Base-by-base conservation (phyloP, 1,139 yeast genomes). In the Blastobotrys serpentis region DNA sequence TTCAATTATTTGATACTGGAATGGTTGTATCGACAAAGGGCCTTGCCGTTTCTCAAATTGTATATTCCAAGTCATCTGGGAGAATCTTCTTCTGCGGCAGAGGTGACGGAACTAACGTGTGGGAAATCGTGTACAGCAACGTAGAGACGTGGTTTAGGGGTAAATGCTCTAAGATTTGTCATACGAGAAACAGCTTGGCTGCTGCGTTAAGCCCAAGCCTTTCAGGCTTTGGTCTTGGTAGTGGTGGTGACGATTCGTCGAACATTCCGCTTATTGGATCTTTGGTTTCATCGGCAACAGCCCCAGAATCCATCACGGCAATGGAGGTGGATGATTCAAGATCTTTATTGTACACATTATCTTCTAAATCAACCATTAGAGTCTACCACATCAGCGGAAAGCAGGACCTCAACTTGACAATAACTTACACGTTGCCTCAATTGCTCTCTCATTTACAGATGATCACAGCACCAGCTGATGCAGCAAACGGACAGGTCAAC, bases 41-140 rank as follows among this genome's bases (percentile, higher is more conserved):
- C 0, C 70, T 89, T 43, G 79, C 82, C 42, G 88, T 86, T 5
- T 79, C 80, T 58, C 77, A 79, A 47, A 78, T 90, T 46, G 73
- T 76, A 0, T 74, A 78, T 1, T 79, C 81, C 60, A 79, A 79
- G 22, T 69, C 71, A 39, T 81, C 92, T 0, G 86, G 89, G 44
- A 90, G 94, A 49, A 79, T 94, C 5, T 88, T 86, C 64, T 87
- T 94, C 64, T 76, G 86, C 16, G 95, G 96, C 74, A 78, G 53
- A 75, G 54, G 84, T 16, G 89, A 86, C 57, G 95, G 92, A 2
- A 71, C 78, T 41, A 82, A 90, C 58, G 75, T 94, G 43, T 92
- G 97, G 96, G 89, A 88, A 62, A 73, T 92, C 50, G 83, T 81
- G 52, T 94, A 94, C 63, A 79, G 90, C n/a, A 85, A 83, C 55